phyloP scores from a whole-genome alignment of 2,329 filamentous ascomycete species.

The Colletotrichum incanum region DNA sequence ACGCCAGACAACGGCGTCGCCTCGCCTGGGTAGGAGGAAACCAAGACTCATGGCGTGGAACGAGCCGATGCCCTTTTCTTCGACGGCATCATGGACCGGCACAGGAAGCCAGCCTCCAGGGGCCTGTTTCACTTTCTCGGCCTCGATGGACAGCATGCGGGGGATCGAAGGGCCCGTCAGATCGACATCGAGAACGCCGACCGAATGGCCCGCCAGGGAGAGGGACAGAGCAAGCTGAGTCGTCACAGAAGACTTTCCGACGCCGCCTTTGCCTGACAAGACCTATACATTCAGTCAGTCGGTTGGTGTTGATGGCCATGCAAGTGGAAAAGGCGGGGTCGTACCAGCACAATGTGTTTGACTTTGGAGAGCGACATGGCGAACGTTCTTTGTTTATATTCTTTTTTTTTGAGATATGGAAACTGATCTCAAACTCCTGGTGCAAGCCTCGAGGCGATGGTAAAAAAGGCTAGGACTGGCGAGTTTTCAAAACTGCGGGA shows the following conservation, averaged over 20 bases:
- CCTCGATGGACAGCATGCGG: slow-evolving; percentile 91
- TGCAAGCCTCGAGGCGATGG: background rate
- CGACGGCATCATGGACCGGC: slow-evolving; percentile 78
- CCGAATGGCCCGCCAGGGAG: slow-evolving; percentile 86
- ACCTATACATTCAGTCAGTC: slow-evolving; percentile 61
- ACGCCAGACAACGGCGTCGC: slow-evolving; percentile 96
- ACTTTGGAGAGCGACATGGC: slow-evolving; percentile 78
- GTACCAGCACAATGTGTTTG: slow-evolving; percentile 83
- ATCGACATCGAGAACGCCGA: slow-evolving; percentile 96
- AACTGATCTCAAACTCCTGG: too few species aligned
- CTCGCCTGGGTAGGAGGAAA: slow-evolving; percentile 86
- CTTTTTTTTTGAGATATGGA: background rate
- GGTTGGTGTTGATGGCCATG: background rate
- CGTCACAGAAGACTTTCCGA: slow-evolving; percentile 98
- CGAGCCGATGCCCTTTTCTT: slow-evolving; percentile 69
- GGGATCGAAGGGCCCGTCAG: slow-evolving; percentile 97
- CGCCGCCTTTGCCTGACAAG: slow-evolving; percentile 96
- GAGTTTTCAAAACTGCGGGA: background rate
- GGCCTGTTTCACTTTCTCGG: slow-evolving; percentile 90
- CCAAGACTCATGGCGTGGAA: slow-evolving; percentile 93
- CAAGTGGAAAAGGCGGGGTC: slow-evolving; percentile 46
- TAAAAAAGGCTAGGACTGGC: background rate
- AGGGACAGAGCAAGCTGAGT: slow-evolving; percentile 95
- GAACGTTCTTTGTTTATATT: background rate
- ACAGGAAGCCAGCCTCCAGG: slow-evolving; percentile 95